Evolutionary conservation across 148 eudicot species (phyloP).

Genomic region (Chenopodium album): DNA sequence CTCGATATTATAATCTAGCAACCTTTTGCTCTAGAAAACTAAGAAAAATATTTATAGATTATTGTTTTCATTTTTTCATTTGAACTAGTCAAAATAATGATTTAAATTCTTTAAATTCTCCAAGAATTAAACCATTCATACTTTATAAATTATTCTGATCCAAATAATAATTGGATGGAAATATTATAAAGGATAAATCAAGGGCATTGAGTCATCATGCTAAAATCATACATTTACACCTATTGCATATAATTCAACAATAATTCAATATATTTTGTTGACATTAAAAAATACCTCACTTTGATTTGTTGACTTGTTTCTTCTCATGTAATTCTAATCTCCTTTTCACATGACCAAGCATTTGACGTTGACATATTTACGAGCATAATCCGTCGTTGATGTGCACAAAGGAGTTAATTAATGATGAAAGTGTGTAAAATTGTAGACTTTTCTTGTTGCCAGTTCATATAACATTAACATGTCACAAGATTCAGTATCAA

Average conservation of each 20-base stretch:
- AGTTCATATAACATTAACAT: not conserved
- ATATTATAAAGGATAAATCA: not conserved
- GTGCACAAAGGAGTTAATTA: not conserved
- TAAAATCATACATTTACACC: not conserved
- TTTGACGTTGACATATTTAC: conserved; percentile 2
- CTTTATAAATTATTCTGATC: too few species aligned
- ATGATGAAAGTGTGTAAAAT: not conserved
- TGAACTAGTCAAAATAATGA: too few species aligned
- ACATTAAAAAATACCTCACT: not conserved
- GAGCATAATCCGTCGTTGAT: not conserved
- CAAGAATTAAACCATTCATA: too few species aligned
- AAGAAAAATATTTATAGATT: too few species aligned
- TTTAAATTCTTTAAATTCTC: too few species aligned
- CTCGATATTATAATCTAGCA: too few species aligned
- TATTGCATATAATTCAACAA: not conserved
- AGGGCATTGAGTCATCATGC: not conserved
- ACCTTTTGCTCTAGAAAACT: too few species aligned
- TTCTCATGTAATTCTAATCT: not conserved
- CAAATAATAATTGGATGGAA: too few species aligned
- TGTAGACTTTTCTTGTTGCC: conserved; percentile 3
- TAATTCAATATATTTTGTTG: too few species aligned
- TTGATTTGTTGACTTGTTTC: not conserved
- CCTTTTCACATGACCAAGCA: not conserved
- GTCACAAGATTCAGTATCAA: conserved; percentile 3
- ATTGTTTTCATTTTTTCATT: too few species aligned